Base-by-base conservation (phyloP, 768 basidiomycete species). In the Tephrocybe sp. region DNA sequence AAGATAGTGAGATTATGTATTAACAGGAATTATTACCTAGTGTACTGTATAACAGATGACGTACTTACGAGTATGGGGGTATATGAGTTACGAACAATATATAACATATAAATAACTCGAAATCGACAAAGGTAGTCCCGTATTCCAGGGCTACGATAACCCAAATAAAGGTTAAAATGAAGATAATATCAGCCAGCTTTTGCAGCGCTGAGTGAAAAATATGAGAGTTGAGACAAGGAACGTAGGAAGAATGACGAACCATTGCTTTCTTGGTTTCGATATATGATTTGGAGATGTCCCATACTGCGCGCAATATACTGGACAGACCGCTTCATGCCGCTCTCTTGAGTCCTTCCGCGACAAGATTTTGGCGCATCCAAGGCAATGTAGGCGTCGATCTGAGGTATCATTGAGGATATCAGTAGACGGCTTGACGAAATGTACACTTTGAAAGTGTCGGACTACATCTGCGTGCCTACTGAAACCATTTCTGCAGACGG, bases 321-420 rank as follows among this genome's bases (percentile, higher is more conserved):
- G 46, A 9, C 51, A 56, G 23, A 52, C 31, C 8, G 45, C 41
- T 41, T 56, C 51, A 20, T 56, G 55, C 17, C 51, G 51, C n/a
- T 56, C 44, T 12, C 51, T 45, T 5, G 55, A 52, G 38, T 56
- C 55, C 16, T 52, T 56, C 9, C 55, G 51, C 10, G 55, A 48
- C 35, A 56, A n/a, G 3, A 56, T 52, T 39, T 56, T 56, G 14
- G 40, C 40, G 36, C 55, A 56, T 17, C 51, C 51, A 2, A 52
- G 48, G 39, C 55, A 56, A 17, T 49, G 51, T n/a, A 45, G 20
- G 11, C 55, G 51, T 16, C 49, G 52, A 13, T 3, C 14, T 7
- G 55, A 52, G n/a, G 33, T 49, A 39, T 52, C 55, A 39, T 45
- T 39, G 7, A 52, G 44, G 10, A 56, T 52, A 35, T 56, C 51